These are phyloP conservation scores for Dicorynia guianensis DNA, from an alignment of 306 rosid species.

Conservation along the genomic window DNA sequence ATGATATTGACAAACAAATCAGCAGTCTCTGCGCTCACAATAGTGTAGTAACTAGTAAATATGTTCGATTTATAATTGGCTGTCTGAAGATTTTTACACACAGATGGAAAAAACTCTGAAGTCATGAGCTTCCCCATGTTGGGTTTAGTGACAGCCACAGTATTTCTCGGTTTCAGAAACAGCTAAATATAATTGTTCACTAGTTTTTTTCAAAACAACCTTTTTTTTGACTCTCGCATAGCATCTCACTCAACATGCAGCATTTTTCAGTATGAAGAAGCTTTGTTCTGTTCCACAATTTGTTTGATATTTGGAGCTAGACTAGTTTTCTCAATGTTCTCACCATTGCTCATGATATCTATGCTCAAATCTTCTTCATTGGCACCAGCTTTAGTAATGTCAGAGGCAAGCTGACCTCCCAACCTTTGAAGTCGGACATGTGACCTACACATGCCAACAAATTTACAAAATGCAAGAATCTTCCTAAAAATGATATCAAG, in stretches of 20 bases:
- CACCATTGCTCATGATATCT: constrained; percentile 83
- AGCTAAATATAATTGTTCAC: neutral
- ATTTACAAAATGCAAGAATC: constrained; percentile 31
- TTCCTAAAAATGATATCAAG: constrained; percentile 7
- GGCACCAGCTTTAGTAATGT: constrained; percentile 62
- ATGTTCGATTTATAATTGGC: neutral
- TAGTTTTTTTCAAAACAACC: constrained; percentile 44
- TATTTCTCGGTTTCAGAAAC: constrained; percentile 23
- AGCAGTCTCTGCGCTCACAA: too few relatives aligned
- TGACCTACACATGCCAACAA: constrained; percentile 61
- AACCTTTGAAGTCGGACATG: constrained; percentile 76
- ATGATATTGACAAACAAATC: constrained; percentile 22
- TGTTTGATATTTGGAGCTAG: constrained; percentile 50
- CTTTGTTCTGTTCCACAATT: constrained; percentile 56
- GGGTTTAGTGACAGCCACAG: constrained; percentile 15
- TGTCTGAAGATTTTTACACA: constrained; percentile 25
- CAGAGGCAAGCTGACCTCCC: constrained; percentile 81
- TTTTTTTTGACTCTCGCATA: constrained; percentile 61
- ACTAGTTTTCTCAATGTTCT: constrained; percentile 63
- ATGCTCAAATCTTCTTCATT: constrained; percentile 85
- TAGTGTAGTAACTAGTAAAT: too few relatives aligned
- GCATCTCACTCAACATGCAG: constrained; percentile 50
- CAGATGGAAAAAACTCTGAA: neutral
- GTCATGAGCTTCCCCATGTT: constrained; percentile 26
- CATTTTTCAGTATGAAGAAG: constrained; percentile 65